Evolutionary conservation across 1,139 yeast species (phyloP).

Genomic region (Protomyces pachydermus): DNA sequence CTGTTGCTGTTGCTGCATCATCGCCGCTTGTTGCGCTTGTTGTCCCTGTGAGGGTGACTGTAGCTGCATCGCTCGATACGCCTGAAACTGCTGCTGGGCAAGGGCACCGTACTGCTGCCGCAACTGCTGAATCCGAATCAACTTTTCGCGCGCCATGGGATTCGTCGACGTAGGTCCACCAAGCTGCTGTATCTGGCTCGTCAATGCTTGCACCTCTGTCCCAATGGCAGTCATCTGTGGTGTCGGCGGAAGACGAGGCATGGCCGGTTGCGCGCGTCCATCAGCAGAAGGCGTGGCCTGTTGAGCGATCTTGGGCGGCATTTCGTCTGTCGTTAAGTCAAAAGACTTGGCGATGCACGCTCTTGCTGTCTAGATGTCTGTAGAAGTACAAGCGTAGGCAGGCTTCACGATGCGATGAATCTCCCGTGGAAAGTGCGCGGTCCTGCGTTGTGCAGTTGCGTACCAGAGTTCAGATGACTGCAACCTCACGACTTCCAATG

Average conservation of each 20-base stretch:
- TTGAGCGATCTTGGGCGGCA: conserved; percentile 1
- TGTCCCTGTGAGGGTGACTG: conserved; percentile 9
- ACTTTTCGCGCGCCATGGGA: conserved; percentile 4
- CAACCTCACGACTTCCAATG: too few species aligned
- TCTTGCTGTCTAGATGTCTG: too few species aligned
- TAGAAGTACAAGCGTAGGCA: too few species aligned
- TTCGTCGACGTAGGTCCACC: conserved; percentile 15
- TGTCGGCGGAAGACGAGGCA: conserved; percentile 7
- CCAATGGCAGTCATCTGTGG: background rate
- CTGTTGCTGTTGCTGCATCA: conserved; percentile 4
- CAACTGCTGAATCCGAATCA: conserved; percentile 10
- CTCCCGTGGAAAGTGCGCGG: too few species aligned
- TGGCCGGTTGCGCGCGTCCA: conserved; percentile 7
- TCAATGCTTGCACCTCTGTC: conserved; percentile 13
- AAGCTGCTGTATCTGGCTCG: conserved; percentile 10
- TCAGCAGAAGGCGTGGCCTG: background rate
- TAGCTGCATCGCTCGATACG: conserved; percentile 18
- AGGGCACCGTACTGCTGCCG: conserved; percentile 15
- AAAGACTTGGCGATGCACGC: too few species aligned
- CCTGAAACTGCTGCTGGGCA: conserved; percentile 14
- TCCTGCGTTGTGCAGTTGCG: too few species aligned
- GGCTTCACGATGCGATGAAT: too few species aligned
- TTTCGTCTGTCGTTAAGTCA: background rate
- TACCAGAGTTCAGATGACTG: too few species aligned
- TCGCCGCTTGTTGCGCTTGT: conserved; percentile 1